Conservation (phyloP, 257 asterid genomes). For the Gynochthodes officinalis region DNA sequence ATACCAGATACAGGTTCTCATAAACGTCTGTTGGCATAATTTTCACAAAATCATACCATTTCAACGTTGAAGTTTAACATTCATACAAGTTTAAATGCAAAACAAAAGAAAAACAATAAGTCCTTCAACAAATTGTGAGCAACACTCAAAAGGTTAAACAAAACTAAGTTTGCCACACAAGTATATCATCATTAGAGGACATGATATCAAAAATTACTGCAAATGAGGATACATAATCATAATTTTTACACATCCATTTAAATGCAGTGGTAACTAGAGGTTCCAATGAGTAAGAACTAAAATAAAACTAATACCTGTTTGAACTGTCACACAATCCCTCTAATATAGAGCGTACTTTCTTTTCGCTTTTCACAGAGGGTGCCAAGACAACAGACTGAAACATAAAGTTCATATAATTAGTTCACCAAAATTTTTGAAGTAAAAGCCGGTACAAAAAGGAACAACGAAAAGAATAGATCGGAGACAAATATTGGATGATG, state of each 20-base stretch:
- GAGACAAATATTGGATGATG: neutral
- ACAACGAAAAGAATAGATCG: neutral
- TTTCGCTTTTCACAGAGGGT: conserved; percentile 79
- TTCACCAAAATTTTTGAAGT: neutral
- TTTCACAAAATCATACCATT: neutral
- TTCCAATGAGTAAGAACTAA: neutral
- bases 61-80: neutral
- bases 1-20: neutral
- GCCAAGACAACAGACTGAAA: conserved; percentile 81
- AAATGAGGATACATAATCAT: conserved; percentile 4
- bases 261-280: neutral
- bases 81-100: neutral
- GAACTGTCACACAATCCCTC: conserved; percentile 68
- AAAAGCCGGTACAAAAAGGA: neutral
- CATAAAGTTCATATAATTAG: conserved; percentile 5
- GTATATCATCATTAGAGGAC: neutral
- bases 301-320: conserved; percentile 54
- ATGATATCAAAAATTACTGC: neutral
- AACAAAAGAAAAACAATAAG: too few relatives aligned
- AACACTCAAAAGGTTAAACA: neutral
- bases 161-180: neutral
- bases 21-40: neutral
- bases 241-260: neutral
- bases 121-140: too few relatives aligned
- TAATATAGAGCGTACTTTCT: conserved; percentile 77